These are phyloP conservation scores for Colletotrichum coccodes DNA, from an alignment of 2,329 filamentous ascomycete genomes.

Conservation along the genomic window DNA sequence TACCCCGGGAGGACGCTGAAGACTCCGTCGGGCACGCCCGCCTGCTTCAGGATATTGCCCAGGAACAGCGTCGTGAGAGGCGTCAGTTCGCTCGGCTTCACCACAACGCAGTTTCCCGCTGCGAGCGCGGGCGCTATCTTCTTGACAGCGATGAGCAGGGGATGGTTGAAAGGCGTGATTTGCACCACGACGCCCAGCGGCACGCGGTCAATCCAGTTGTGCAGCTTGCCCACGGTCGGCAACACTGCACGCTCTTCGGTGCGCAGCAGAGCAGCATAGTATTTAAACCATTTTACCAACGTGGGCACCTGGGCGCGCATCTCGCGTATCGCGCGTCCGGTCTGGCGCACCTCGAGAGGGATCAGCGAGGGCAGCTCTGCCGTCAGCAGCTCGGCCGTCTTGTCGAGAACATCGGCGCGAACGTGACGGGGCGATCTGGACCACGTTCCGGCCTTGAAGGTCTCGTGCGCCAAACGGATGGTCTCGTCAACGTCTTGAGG, in stretches of 20 bases:
- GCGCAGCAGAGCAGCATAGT: constrained; percentile 75
- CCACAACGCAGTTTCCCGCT: constrained; percentile 66
- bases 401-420: constrained; percentile 72
- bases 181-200: constrained; percentile 68
- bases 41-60: constrained; percentile 69
- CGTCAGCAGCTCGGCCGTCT: constrained; percentile 64
- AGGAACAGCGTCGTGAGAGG: constrained; percentile 70
- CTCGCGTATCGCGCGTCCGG: constrained; percentile 74
- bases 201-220: constrained; percentile 64
- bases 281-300: constrained; percentile 76
- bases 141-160: constrained; percentile 66
- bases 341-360: constrained; percentile 72
- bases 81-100: constrained; percentile 72
- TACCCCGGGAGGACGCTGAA: constrained; percentile 70
- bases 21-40: constrained; percentile 77
- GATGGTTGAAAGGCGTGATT: constrained; percentile 69
- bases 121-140: constrained; percentile 71
- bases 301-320: constrained; percentile 76
- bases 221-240: constrained; percentile 70
- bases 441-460: constrained; percentile 65
- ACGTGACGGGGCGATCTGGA: constrained; percentile 64
- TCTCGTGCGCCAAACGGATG: constrained; percentile 52
- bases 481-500: constrained; percentile 52
- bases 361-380: constrained; percentile 66
- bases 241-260: constrained; percentile 74